Base-by-base conservation (phyloP, 2,329 filamentous ascomycete species). In the Alternaria arborescens region DNA sequence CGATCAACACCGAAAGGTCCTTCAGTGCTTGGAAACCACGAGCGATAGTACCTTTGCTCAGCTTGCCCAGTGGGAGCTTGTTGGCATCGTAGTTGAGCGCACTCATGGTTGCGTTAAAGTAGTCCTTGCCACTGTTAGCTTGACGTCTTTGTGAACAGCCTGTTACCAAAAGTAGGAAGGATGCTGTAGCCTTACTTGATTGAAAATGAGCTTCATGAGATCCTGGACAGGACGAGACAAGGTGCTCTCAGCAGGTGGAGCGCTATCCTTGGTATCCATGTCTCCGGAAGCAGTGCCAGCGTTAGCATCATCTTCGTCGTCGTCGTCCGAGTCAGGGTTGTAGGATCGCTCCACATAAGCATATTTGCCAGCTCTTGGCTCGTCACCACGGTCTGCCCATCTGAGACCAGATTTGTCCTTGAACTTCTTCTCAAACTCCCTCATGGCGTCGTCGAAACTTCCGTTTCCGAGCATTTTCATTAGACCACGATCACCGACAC, bases 171-270 rank as follows among this genome's bases (percentile, higher is more conserved):
- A 36, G 32, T 36, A 14, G 32, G 32, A 36, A 11, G 32, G 12
- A 10, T 16, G 12, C 2, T 36, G 32, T 16, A n/a, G 20, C 26
- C 44, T 56, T 60, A 60, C 57, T 40, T 87, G 84, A 76, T 96
- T 94, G 83, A 97, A 97, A 61, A 97, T 96, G 65, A 97, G 86
- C 61, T 88, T 81, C 84, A 96, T 89, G 20, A 97, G 81, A 8
- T 87, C 80, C 72, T 93, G 88, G 3, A 92, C 82, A 0, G 88
- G 82, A 12, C 79, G 75, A 0, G 84, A 78, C 2, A 94, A 83
- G 3, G 84, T 87, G 74, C 87, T 90, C 12, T 74, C 66, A 11
- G 68, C 65, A 20, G 24, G 44, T 20, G 61, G 67, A 8, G 77
- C 71, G 2, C 79, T 79, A 10, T 75, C 28, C 10, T 30, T 11